Percentiles rank a stretch among this genome's conserved stretches.
Evolutionary conservation across 2,329 filamentous ascomycete genomes (phyloP).

Genomic region (Emericellopsis atlantica): DNA sequence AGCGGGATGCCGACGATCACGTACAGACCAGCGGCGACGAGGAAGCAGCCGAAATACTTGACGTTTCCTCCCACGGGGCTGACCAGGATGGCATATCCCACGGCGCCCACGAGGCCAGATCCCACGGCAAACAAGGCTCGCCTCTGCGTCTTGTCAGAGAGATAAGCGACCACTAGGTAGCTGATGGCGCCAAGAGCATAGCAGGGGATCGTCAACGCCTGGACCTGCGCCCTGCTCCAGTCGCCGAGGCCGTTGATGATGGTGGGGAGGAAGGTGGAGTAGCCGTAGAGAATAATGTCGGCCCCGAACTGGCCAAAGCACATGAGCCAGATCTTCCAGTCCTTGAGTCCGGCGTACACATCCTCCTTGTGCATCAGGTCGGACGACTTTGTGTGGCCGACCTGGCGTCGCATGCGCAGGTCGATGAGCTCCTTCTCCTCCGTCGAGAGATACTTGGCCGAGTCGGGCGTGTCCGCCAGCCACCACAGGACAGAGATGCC

Average conservation of each 20-base stretch:
- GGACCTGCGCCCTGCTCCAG: constrained; percentile 25
- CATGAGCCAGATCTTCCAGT: constrained; percentile 54
- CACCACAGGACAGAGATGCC: constrained; percentile 14
- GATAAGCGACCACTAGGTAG: constrained; percentile 41
- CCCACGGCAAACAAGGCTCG: constrained; percentile 41
- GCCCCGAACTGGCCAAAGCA: constrained; percentile 46
- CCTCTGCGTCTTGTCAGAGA: constrained; percentile 44
- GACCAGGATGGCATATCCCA: constrained; percentile 47
- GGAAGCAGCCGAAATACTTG: constrained; percentile 50
- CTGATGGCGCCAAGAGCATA: constrained; percentile 49
- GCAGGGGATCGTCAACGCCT: constrained; percentile 57
- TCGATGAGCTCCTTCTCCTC: constrained; percentile 30
- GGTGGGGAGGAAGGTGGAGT: constrained; percentile 52
- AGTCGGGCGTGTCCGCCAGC: constrained; percentile 21
- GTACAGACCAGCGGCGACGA: constrained; percentile 51
- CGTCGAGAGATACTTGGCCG: constrained; percentile 41
- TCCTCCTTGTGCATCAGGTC: constrained; percentile 33
- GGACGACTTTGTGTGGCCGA: constrained; percentile 14
- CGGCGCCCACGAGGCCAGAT: constrained; percentile 36
- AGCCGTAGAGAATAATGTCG: constrained; percentile 51
- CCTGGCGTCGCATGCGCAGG: constrained; percentile 13
- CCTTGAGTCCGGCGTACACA: constrained; percentile 41
- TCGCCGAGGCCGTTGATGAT: constrained; percentile 50
- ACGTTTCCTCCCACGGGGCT: constrained; percentile 36
- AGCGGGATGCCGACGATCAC: constrained; percentile 21